phyloP scores from a whole-genome alignment of 768 basidiomycete genomes.

The Leucocoprinus sp. region DNA sequence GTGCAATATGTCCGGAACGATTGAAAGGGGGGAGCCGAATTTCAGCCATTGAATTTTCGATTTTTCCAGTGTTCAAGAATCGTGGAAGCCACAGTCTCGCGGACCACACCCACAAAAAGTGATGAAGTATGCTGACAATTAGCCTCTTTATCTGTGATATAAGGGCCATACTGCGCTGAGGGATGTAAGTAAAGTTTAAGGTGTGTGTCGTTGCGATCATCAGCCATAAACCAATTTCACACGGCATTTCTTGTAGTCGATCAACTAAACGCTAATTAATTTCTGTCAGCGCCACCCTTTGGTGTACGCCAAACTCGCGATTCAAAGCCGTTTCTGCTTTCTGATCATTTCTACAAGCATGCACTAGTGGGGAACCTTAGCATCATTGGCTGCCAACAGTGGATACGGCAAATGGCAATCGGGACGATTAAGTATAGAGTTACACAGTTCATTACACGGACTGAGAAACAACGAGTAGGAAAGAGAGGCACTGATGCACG shows the following conservation, averaged over 20 bases:
- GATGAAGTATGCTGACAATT: constrained; percentile 4
- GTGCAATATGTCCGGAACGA: constrained; percentile 49
- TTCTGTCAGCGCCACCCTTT: background rate
- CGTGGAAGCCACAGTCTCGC: background rate
- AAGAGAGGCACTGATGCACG: background rate
- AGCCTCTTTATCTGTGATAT: constrained; percentile 9
- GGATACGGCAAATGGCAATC: constrained; percentile 10
- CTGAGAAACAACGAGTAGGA: constrained; percentile 13
- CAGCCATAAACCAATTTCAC: constrained; percentile 19
- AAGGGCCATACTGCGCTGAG: constrained; percentile 3
- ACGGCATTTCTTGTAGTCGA: too few relatives aligned
- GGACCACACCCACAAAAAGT: constrained; percentile 5
- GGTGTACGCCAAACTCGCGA: background rate
- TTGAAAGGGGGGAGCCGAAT: constrained; percentile 26
- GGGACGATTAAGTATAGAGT: constrained; percentile 16
- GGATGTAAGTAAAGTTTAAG: background rate
- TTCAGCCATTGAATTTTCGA: background rate
- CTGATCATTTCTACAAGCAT: background rate
- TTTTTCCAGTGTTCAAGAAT: background rate
- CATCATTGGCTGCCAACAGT: constrained; percentile 3
- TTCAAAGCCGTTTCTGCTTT: background rate
- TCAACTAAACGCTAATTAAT: too few relatives aligned
- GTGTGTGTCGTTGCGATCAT: constrained; percentile 16
- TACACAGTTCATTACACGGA: constrained; percentile 12
- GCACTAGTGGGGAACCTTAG: background rate